Evolutionary conservation across 169 alveolate genomes (phyloP), one percentile per base, ranked within the genome.

Genomic region (Hepatocystis sp.): DNA sequence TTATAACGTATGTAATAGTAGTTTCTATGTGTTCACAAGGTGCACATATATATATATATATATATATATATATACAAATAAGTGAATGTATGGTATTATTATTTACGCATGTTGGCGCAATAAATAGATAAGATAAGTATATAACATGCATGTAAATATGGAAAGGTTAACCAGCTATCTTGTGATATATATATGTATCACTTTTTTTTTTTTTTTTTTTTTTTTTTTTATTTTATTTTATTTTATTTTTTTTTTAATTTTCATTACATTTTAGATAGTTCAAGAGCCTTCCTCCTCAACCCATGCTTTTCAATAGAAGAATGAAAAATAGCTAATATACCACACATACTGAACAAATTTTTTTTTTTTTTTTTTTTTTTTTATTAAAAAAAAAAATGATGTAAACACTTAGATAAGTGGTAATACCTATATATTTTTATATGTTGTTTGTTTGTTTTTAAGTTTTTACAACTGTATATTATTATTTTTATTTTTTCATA

Each of bases 391-490:
- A n/a, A n/a, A n/a, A n/a, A n/a, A n/a, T n/a, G n/a, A 52, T 52
- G 5, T 8, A 52, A 8, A 21, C n/a, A 7, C 23, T 15, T 2
- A 0, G 5, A n/a, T 19, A 11, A n/a, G 36, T 2, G 36, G 36
- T 52, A 23, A 39, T 21, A 30, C 64, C 25, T 51, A 19, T 11
- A 91, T 89, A 28, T 44, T 46, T n/a, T n/a, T 2, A 11, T 21
- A 25, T 56, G 91, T 19, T 84, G 13, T 34, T 61, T 60, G 71
- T 90, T 64, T 84, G 66, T 90, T 46, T 71, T 42, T 23, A 17
- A 30, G 23, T 90, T 85, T 53, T 89, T 63, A 19, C 19, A 30
- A 27, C 56, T 39, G 42, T 90, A 91, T 90, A 90, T 76, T 84
- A 8, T n/a, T 4, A 23, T 34, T 15, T 42, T 27, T 42, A 25